A percentile compares a stretch with the other conserved stretches of the same genome.
These are phyloP conservation scores for Aspergillus amoenus DNA, from an alignment of 2,329 filamentous ascomycete genomes.

Conservation along the genomic window DNA sequence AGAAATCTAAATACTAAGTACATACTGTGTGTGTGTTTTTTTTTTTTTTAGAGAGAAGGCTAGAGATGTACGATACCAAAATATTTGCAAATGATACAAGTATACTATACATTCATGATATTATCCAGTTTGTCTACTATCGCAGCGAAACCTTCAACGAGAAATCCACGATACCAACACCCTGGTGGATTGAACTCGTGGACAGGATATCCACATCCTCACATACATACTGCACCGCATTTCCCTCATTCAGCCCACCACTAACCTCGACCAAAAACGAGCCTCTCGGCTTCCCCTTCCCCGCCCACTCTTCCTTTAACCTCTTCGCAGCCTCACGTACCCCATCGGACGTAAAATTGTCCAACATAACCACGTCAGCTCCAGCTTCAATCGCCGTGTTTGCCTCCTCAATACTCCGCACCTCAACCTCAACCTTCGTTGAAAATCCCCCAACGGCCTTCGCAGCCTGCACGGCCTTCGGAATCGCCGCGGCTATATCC, in stretches of 20 bases:
- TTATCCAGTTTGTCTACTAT: conserved; percentile 13
- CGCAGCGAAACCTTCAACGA: conserved; percentile 75
- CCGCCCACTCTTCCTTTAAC: conserved; percentile 78
- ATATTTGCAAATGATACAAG: neutral
- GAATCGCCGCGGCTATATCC: conserved; percentile 64
- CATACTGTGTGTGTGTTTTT: neutral
- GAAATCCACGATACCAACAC: conserved; percentile 90
- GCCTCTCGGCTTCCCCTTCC: conserved; percentile 54
- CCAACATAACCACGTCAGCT: conserved; percentile 94
- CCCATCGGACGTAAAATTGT: conserved; percentile 84
- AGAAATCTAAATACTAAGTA: conserved; percentile 2
- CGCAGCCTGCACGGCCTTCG: conserved; percentile 79
- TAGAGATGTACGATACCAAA: conserved; percentile 1
- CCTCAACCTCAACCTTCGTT: conserved; percentile 95
- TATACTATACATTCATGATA: neutral
- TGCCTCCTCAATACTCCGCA: conserved; percentile 81
- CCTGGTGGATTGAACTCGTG: conserved; percentile 95
- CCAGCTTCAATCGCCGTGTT: conserved; percentile 88
- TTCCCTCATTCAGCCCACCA: conserved; percentile 81
- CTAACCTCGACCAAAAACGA: conserved; percentile 85
- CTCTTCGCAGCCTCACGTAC: conserved; percentile 71
- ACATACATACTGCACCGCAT: conserved; percentile 72
- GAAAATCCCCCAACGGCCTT: conserved; percentile 83
- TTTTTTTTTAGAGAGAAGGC: neutral
- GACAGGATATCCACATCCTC: conserved; percentile 91